Conservation (phyloP, 2,329 filamentous ascomycete species). For the Lachnellula willkommii region DNA sequence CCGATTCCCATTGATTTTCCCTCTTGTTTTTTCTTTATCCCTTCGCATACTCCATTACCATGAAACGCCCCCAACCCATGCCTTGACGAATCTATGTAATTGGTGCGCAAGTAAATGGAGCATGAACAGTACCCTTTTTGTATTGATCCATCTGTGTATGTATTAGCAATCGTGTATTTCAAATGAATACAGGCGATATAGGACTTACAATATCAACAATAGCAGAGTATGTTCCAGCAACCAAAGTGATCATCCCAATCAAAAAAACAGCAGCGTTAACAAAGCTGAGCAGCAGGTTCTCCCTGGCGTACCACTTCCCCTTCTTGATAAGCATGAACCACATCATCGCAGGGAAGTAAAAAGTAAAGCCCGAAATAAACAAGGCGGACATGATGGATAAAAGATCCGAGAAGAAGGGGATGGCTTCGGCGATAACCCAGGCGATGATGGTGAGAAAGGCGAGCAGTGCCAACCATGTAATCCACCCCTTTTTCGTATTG, state of each 20-base stretch:
- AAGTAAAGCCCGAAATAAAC: conserved; percentile 28
- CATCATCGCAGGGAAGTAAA: conserved; percentile 26
- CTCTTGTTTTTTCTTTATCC: neutral
- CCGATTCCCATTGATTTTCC: too few species aligned
- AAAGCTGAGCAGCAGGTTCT: conserved; percentile 20
- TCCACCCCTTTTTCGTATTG: conserved; percentile 25
- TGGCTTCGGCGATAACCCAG: conserved; percentile 63
- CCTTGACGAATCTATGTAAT: conserved; percentile 5
- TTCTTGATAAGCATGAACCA: conserved; percentile 27
- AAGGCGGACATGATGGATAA: conserved; percentile 49
- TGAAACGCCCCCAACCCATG: neutral
- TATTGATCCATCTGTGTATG: conserved; percentile 9
- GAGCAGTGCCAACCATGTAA: conserved; percentile 53
- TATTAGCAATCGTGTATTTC: neutral
- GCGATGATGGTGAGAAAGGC: conserved; percentile 52
- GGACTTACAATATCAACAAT: conserved; percentile 23
- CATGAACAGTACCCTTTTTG: conserved; percentile 8
- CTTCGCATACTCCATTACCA: neutral
- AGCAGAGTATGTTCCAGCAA: conserved; percentile 21
- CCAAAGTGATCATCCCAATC: conserved; percentile 21
- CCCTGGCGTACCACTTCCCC: conserved; percentile 23
- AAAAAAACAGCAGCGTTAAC: conserved; percentile 19
- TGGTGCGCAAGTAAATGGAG: conserved; percentile 15
- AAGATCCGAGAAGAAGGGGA: conserved; percentile 64
- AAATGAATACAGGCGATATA: neutral